These are phyloP conservation scores for Nicotiana tomentosiformis DNA, from an alignment of 257 asterid genomes.

Conservation along the genomic window DNA sequence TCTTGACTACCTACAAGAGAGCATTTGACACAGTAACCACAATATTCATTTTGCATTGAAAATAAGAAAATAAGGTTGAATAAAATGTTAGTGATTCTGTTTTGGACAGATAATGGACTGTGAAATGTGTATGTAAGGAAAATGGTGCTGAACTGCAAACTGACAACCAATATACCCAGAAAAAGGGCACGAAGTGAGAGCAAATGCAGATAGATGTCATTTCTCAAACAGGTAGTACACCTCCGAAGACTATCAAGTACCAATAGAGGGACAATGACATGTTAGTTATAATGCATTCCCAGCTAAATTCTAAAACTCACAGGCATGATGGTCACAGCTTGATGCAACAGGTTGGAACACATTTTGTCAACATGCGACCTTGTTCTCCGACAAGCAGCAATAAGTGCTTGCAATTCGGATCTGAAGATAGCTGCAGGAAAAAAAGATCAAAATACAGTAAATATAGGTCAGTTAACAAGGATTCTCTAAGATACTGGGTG, in stretches of 20 bases:
- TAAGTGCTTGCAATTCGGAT: conserved; percentile 63
- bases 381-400: conserved; percentile 67
- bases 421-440: conserved; percentile 50
- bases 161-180: neutral
- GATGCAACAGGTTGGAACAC: conserved; percentile 42
- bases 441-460: neutral
- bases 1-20: neutral
- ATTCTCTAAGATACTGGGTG: neutral
- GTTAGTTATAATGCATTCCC: neutral
- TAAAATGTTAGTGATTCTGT: neutral
- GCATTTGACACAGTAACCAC: neutral
- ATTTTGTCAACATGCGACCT: conserved; percentile 55
- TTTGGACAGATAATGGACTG: neutral
- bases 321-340: conserved; percentile 54
- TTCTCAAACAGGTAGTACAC: neutral
- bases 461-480: neutral
- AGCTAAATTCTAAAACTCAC: conserved; percentile 35
- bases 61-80: neutral
- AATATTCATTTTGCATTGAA: neutral
- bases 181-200: neutral
- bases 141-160: neutral
- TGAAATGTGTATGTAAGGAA: neutral
- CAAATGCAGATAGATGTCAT: neutral
- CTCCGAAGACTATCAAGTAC: neutral
- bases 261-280: neutral